Evolutionary conservation across 495 filamentous ascomycete genomes (phyloP).

Genomic region (Lichenothelia convexa): DNA sequence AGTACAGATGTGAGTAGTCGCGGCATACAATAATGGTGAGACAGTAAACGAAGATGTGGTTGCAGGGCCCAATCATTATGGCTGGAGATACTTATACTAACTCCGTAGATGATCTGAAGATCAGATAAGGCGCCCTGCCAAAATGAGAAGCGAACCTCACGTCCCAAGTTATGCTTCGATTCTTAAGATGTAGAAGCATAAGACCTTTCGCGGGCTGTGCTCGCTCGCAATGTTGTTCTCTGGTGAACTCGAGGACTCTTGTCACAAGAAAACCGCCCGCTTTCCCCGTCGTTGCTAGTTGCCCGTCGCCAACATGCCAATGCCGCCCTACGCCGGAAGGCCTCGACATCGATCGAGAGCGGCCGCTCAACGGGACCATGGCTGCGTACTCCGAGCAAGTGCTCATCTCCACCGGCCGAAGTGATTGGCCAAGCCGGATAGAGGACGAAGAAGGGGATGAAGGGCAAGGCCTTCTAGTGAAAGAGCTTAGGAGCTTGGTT

Average conservation of each 20-base stretch:
- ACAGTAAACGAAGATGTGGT: background rate
- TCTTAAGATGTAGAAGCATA: too few species aligned
- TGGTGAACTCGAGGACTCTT: too few species aligned
- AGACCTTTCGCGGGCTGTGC: too few species aligned
- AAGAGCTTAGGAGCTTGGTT: slow-evolving; percentile 47
- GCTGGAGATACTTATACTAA: too few species aligned
- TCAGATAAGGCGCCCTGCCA: background rate
- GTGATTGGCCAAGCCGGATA: slow-evolving; percentile 61
- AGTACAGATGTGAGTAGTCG: slow-evolving; percentile 46
- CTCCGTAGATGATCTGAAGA: background rate
- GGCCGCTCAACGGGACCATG: slow-evolving; percentile 54
- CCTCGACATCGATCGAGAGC: slow-evolving; percentile 57
- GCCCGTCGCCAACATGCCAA: slow-evolving; percentile 52
- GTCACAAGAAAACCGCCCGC: slow-evolving; percentile 6
- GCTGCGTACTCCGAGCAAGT: slow-evolving; percentile 66
- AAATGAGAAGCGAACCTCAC: too few species aligned
- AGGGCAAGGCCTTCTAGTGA: slow-evolving; percentile 48
- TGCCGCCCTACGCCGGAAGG: slow-evolving; percentile 50
- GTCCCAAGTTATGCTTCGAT: too few species aligned
- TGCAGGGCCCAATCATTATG: too few species aligned
- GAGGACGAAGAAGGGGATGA: slow-evolving; percentile 42
- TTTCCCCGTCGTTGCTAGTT: slow-evolving; percentile 37
- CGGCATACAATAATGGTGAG: slow-evolving; percentile 38
- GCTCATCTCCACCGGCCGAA: slow-evolving; percentile 57
- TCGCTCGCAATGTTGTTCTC: too few species aligned